Evolutionary conservation across 2,329 filamentous ascomycete genomes (phyloP).

Genomic region (Dothidotthia symphoricarpi): DNA sequence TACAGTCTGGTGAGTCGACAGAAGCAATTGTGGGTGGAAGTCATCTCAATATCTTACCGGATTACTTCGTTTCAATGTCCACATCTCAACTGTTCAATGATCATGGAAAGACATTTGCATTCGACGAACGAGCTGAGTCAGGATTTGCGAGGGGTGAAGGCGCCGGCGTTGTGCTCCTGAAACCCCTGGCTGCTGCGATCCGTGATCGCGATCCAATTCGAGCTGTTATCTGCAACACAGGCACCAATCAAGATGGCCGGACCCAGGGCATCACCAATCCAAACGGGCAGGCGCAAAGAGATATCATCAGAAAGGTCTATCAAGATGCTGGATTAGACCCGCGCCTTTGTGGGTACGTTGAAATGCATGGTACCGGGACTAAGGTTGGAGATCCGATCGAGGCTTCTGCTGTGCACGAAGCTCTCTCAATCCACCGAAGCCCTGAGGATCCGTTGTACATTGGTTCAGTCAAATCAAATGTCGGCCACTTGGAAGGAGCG

Average conservation of each 20-base stretch:
- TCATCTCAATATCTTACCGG: constrained; percentile 25
- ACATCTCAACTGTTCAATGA: constrained; percentile 26
- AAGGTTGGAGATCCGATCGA: constrained; percentile 45
- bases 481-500: constrained; percentile 36
- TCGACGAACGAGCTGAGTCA: constrained; percentile 51
- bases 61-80: constrained; percentile 25
- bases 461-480: constrained; percentile 33
- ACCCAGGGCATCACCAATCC: constrained; percentile 60
- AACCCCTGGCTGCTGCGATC: constrained; percentile 58
- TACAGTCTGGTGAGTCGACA: constrained; percentile 24
- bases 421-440: constrained; percentile 20
- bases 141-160: constrained; percentile 68
- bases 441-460: constrained; percentile 24
- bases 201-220: constrained; percentile 55
- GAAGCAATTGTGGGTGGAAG: constrained; percentile 27
- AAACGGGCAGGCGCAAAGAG: constrained; percentile 51
- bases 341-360: constrained; percentile 27
- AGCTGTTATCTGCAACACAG: constrained; percentile 45
- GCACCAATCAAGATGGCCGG: constrained; percentile 53
- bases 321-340: constrained; percentile 23
- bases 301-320: constrained; percentile 24
- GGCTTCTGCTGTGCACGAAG: constrained; percentile 21
- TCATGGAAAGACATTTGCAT: constrained; percentile 33
- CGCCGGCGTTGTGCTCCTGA: constrained; percentile 58
- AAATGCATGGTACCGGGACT: constrained; percentile 53